These are phyloP conservation scores for Candolleomyces eurysporus DNA, from an alignment of 768 basidiomycete genomes.

Conservation along the genomic window DNA sequence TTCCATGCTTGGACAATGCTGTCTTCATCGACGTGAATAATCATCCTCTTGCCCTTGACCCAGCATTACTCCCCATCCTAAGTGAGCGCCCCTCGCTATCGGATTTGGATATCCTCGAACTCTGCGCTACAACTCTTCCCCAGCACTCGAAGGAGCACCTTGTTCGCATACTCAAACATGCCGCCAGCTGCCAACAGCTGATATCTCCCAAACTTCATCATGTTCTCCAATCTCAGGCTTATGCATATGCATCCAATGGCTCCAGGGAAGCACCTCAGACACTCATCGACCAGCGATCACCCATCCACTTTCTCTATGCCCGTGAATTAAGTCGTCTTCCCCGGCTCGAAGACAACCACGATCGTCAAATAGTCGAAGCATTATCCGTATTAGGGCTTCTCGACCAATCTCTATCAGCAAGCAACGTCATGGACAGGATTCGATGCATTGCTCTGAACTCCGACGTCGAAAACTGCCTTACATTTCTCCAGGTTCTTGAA, in stretches of 20 bases:
- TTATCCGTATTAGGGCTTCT: no score
- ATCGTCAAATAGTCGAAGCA: no score
- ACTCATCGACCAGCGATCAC: no score
- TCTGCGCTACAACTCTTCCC: background rate
- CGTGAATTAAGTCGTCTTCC: no score
- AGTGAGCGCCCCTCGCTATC: background rate
- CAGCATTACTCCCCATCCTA: background rate
- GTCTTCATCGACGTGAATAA: background rate
- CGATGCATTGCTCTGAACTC: background rate
- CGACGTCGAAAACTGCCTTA: background rate
- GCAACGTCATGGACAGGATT: background rate
- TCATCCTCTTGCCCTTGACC: background rate
- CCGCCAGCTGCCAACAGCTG: background rate
- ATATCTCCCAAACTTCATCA: no score
- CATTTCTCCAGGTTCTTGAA: background rate
- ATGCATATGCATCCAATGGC: no score
- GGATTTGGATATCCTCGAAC: background rate
- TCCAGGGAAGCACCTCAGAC: no score
- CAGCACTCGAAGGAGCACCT: background rate
- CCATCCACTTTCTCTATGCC: no score
- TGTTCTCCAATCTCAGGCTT: no score
- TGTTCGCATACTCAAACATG: background rate
- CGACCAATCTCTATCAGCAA: no score
- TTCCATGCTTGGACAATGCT: background rate
- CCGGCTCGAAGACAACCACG: no score